These are phyloP conservation scores for Suillus tomentosus DNA, from an alignment of 768 basidiomycete genomes.

Conservation along the genomic window DNA sequence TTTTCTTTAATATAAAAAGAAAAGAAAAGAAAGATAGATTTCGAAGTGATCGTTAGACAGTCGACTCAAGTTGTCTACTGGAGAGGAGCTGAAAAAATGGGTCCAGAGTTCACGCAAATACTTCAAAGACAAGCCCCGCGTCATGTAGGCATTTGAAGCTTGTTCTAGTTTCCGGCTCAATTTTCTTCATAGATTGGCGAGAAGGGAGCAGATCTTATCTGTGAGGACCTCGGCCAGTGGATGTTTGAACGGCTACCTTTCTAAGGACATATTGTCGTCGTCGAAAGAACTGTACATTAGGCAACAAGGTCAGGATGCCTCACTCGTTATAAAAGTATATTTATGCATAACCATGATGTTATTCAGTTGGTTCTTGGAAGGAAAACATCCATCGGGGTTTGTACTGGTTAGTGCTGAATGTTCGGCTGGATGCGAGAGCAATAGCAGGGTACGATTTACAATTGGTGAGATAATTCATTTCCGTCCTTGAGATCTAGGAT, in stretches of 20 bases:
- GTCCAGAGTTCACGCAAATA: slow-evolving; percentile 71
- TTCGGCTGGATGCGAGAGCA: not conserved
- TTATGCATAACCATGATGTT: not conserved
- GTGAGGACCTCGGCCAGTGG: slow-evolving; percentile 60
- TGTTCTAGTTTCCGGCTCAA: not conserved
- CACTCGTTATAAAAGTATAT: slow-evolving; percentile 31
- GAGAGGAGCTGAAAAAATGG: slow-evolving; percentile 73
- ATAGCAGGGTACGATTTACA: not conserved
- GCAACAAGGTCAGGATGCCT: slow-evolving; percentile 61
- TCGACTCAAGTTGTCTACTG: slow-evolving; percentile 25
- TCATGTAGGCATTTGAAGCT: slow-evolving; percentile 48
- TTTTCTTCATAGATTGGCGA: slow-evolving; percentile 50
- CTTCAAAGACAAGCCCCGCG: slow-evolving; percentile 79
- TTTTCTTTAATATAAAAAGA: too few relatives aligned
- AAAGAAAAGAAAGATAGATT: slow-evolving; percentile 37
- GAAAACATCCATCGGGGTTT: not conserved
- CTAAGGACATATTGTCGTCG: not conserved
- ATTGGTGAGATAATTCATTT: not conserved
- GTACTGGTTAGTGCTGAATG: not conserved
- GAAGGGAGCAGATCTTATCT: slow-evolving; percentile 63
- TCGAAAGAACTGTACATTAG: slow-evolving; percentile 31
- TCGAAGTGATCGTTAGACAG: not conserved
- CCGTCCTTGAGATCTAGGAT: not conserved
- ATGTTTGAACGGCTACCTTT: not conserved
- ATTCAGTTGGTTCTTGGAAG: not conserved